These are phyloP conservation scores for Corymbia calophylla DNA, from an alignment of 441 rosid genomes.

Conservation along the genomic window DNA sequence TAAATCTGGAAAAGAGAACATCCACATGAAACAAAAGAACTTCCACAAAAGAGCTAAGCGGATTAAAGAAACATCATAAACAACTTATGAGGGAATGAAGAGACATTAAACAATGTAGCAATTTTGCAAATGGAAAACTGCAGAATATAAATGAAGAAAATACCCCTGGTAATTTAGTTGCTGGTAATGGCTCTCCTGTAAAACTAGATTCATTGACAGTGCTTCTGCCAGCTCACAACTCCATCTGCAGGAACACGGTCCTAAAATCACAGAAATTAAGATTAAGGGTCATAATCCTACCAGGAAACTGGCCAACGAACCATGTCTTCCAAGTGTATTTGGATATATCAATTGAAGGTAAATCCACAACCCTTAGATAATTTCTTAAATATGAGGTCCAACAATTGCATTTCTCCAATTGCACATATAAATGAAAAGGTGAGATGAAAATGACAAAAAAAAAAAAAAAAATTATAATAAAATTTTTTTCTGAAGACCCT, in stretches of 20 bases:
- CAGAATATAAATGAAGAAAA: slow-evolving; percentile 5
- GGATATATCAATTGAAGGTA: neutral
- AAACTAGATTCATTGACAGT: slow-evolving; percentile 84
- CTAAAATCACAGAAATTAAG: slow-evolving; percentile 24
- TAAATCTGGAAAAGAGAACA: slow-evolving; percentile 4
- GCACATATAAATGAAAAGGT: too few species aligned
- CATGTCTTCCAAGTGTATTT: neutral
- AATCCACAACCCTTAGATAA: neutral
- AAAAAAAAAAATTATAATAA: neutral
- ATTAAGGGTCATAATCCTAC: neutral
- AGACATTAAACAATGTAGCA: neutral
- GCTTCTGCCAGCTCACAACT: slow-evolving; percentile 90
- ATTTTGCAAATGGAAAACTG: neutral
- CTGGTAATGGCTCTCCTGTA: slow-evolving; percentile 98
- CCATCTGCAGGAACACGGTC: slow-evolving; percentile 97
- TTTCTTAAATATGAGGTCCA: neutral
- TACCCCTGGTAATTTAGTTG: slow-evolving; percentile 71
- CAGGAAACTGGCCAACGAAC: neutral
- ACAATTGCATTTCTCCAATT: too few species aligned
- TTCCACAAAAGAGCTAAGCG: neutral
- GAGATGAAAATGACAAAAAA: too few species aligned
- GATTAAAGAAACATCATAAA: neutral
- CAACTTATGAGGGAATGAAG: neutral
- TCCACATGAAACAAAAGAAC: neutral
- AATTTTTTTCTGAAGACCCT: neutral